These are phyloP conservation scores for Quercus ilex DNA, from an alignment of 306 rosid species.

Conservation along the genomic window DNA sequence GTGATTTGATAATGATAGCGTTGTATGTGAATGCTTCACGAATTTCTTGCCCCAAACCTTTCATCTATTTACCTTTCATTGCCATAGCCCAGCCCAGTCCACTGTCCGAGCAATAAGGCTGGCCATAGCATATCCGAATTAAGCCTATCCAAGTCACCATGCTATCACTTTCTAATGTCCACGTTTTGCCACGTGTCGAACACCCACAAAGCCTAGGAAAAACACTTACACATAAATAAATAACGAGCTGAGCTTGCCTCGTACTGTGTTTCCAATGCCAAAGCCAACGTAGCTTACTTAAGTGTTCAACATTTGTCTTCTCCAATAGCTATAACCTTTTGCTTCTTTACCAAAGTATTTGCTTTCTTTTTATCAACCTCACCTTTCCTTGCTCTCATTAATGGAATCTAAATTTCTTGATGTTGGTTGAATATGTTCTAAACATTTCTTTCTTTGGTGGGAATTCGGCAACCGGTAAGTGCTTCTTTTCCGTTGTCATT, in stretches of 20 bases:
- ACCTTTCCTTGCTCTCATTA: neutral
- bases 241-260: neutral
- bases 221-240: neutral
- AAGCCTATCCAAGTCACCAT: constrained; percentile 8
- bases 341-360: neutral
- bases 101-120: constrained; percentile 29
- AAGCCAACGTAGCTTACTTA: neutral
- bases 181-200: constrained; percentile 21
- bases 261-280: neutral
- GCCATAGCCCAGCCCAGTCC: constrained; percentile 6
- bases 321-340: neutral
- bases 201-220: constrained; percentile 11
- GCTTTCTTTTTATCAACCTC: neutral
- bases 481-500: neutral
- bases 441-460: constrained; percentile 1
- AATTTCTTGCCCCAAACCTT: neutral
- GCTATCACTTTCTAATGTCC: constrained; percentile 4
- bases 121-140: constrained; percentile 5
- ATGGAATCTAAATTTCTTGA: constrained; percentile 28
- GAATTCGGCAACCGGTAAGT: constrained; percentile 17
- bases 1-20: neutral
- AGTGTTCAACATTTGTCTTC: neutral
- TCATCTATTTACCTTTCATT: neutral
- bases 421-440: constrained; percentile 21
- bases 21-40: neutral